Evolutionary conservation across 208 protist genomes (phyloP).

Genomic region (Trichomonas tenax): DNA sequence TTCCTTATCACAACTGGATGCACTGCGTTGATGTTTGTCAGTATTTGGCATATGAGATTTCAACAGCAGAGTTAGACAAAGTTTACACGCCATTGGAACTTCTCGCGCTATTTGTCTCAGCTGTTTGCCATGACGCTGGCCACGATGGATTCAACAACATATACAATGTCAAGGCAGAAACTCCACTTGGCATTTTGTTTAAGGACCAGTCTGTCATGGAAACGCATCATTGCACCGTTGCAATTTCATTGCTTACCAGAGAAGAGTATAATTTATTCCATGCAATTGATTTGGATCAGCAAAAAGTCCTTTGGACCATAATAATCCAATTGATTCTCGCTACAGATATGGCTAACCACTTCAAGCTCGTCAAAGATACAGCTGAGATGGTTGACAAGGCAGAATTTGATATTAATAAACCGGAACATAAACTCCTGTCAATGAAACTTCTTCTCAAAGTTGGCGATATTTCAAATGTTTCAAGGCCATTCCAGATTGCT

Average conservation of each 20-base stretch:
- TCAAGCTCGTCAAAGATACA: conserved; percentile 16
- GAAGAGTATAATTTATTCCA: conserved; percentile 32
- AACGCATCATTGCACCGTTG: conserved; percentile 43
- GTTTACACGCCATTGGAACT: conserved; percentile 52
- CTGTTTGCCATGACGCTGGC: conserved; percentile 77
- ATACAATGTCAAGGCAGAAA: no score
- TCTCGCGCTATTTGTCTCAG: conserved; percentile 61
- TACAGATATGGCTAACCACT: conserved; percentile 45
- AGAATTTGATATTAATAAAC: background rate
- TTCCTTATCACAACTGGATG: conserved; percentile 53
- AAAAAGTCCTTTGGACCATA: conserved; percentile 28
- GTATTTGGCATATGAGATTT: conserved; percentile 37
- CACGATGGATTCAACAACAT: conserved; percentile 85
- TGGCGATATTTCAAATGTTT: background rate
- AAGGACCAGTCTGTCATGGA: conserved; percentile 50
- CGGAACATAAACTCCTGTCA: background rate
- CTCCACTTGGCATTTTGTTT: conserved; percentile 58
- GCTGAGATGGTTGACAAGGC: background rate
- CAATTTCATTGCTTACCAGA: conserved; percentile 27
- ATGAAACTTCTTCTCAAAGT: background rate
- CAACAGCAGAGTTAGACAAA: conserved; percentile 44
- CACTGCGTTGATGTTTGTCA: conserved; percentile 54
- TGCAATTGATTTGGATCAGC: conserved; percentile 23
- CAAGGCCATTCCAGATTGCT: background rate
- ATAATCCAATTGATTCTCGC: conserved; percentile 40